These are phyloP conservation scores for Rhizopogon vesiculosus DNA, from an alignment of 768 basidiomycete species.

Conservation along the genomic window DNA sequence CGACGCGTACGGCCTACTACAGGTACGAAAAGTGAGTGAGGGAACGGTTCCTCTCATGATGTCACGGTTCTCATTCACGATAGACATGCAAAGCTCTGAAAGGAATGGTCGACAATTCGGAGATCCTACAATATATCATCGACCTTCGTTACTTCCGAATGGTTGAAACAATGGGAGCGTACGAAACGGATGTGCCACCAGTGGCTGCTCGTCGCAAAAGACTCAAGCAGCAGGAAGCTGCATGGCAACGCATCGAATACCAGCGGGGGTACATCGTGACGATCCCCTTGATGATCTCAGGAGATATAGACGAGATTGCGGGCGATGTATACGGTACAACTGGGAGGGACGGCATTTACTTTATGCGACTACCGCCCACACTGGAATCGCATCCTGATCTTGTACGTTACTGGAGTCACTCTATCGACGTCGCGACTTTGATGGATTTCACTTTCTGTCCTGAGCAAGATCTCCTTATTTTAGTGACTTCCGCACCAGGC, in stretches of 20 bases:
- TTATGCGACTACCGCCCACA: constrained; percentile 21
- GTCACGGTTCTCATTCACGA: too few species aligned
- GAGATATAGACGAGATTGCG: constrained; percentile 47
- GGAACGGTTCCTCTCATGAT: too few species aligned
- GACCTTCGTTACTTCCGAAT: constrained; percentile 45
- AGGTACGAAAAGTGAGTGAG: too few species aligned
- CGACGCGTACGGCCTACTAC: constrained; percentile 27
- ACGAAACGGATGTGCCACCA: too few species aligned
- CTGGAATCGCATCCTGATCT: too few species aligned
- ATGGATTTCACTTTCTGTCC: constrained; percentile 59
- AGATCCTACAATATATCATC: constrained; percentile 24
- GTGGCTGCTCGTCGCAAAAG: constrained; percentile 25
- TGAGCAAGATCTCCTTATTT: constrained; percentile 47
- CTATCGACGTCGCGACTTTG: constrained; percentile 37
- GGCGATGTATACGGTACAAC: constrained; percentile 44
- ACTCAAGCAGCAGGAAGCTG: constrained; percentile 38
- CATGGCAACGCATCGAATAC: constrained; percentile 44
- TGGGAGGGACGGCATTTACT: constrained; percentile 43
- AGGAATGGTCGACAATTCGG: constrained; percentile 36
- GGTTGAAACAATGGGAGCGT: constrained; percentile 20
- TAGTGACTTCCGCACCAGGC: constrained; percentile 38
- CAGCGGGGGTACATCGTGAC: constrained; percentile 31
- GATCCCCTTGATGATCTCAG: constrained; percentile 38
- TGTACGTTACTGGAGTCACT: constrained; percentile 33
- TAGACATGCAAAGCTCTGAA: constrained; percentile 27